Evolutionary conservation across 2,329 filamentous ascomycete species (phyloP), one percentile per base, ranked within the genome.

Genomic region (Conoideocrella luteorostrata): DNA sequence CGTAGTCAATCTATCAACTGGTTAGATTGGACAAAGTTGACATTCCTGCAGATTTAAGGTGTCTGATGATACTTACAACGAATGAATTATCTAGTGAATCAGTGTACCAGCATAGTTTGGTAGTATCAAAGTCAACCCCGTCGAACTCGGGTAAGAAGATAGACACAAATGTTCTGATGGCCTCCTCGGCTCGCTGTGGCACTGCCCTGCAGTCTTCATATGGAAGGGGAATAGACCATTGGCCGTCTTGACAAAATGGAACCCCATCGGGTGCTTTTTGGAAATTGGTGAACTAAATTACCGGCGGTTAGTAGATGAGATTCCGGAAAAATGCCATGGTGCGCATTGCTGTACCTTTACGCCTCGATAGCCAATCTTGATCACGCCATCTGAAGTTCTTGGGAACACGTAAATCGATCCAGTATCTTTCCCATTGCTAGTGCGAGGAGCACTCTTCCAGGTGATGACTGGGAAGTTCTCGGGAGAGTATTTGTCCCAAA

Each of bases 41-140:
- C n/a, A n/a, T n/a, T n/a, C n/a, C n/a, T n/a, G n/a, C n/a, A n/a
- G n/a, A n/a, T n/a, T n/a, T n/a, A n/a, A n/a, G n/a, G n/a, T n/a
- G n/a, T n/a, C n/a, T n/a, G n/a, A n/a, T n/a, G n/a, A 10, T 3
- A 39, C 48, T 13, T 47, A 56, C 55, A 18, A 59, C 43, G 18
- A 62, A 60, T 10, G 57, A 57, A 48, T 62, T 63, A 42, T 64
- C 61, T 17, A 63, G 48, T 1, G 57, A 57, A 41, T 63, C 61
- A 2, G 56, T 64, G 47, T 64, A 63, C 61, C 61, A 64, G 49
- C 61, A 64, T 36, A 44, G 33, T 32, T 57, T 60, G 2, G 50
- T 58, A 5, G 52, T 55, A 34, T 53, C 35, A 38, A 62, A 60
- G 3, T 52, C 52, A 2, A 41, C 40, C 4, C 44, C 30, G 3